Base-by-base conservation (phyloP, 75 land plant genomes). In the Picea glauca region DNA sequence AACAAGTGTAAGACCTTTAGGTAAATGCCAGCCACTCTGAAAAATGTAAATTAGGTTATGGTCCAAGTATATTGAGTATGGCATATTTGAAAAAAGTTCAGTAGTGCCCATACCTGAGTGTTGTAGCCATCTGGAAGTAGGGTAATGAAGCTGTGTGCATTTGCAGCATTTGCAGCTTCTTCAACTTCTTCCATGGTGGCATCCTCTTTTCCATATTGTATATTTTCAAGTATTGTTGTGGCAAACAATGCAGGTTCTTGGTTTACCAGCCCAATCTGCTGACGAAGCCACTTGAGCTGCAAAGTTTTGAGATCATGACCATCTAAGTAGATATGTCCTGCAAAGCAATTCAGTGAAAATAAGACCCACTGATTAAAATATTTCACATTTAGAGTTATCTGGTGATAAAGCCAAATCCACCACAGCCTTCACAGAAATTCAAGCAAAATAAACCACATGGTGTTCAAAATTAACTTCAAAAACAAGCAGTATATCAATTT, bases 201-300 rank as follows among this genome's bases (percentile, higher is more conserved):
- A 77, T 87, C 94, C 64, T 93, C 94, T 76, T 90, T 96, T 6
- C 96, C 99, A 80, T 96, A 92, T 54, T 93, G 88, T 64, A 96
- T 90, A 81, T 96, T 96, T 65, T 93, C 94, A 57, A 87, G 85
- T 35, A 96, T 96, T 20, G 94, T 87, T 8, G 99, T 92, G 13
- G 94, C 99, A 80, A 96, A 96, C 15, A 96, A 89, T 1, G 96
- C 99, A 17, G 99, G 99, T 80, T 96, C 99, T 85, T 96, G 99
- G 75, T 89, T 96, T 61, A 96, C 99, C 74, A 96, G 65, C n/a
- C 99, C 99, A 80, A 96, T 96, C 75, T 96, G 96, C 63, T 90
- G 91, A 62, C 99, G 88, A 17, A 96, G 85, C 98, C 98, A 96
- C 65, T 66, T 87, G 67, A 96, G 64, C 63, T 96, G 92, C 60